Percentiles rank a stretch among this genome's conserved stretches.
phyloP scores from a whole-genome alignment of 208 protist genomes.

The Lotmaria passim region DNA sequence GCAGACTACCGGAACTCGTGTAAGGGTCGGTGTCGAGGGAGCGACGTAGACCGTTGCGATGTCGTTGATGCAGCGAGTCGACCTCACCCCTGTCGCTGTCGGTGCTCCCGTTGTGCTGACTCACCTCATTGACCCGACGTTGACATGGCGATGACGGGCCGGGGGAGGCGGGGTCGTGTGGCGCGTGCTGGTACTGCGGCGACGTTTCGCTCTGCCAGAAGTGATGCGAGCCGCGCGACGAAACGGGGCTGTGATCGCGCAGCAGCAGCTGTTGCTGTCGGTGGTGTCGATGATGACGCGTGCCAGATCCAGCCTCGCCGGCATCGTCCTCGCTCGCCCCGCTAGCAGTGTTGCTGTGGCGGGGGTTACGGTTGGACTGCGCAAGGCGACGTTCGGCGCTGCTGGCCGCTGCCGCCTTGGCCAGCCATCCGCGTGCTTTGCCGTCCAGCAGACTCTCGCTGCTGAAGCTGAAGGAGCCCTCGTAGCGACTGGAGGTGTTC shows the following conservation, averaged over 20 bases:
- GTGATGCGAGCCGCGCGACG: slow-evolving; percentile 9
- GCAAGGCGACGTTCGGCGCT: slow-evolving; percentile 25
- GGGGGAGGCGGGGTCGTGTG: background rate
- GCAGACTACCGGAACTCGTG: slow-evolving; percentile 12
- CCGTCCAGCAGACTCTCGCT: slow-evolving; percentile 29
- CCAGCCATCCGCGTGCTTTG: slow-evolving; percentile 25
- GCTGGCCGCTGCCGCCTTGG: slow-evolving; percentile 25
- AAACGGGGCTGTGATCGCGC: slow-evolving; percentile 3
- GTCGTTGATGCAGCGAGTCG: background rate
- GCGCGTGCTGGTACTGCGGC: background rate
- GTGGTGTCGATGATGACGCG: background rate
- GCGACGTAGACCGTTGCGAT: background rate
- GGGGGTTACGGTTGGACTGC: background rate
- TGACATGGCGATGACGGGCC: background rate
- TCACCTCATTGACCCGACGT: background rate
- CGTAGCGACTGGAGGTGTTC: background rate
- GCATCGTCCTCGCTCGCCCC: background rate
- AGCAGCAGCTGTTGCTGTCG: background rate
- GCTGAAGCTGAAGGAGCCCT: slow-evolving; percentile 35
- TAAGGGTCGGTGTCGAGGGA: background rate
- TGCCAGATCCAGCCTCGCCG: no score
- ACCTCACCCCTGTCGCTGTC: background rate
- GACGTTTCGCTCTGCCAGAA: background rate
- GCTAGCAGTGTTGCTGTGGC: background rate
- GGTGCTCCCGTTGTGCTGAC: background rate